phyloP scores from a whole-genome alignment of 345 rosid species.

The Jatropha curcas region DNA sequence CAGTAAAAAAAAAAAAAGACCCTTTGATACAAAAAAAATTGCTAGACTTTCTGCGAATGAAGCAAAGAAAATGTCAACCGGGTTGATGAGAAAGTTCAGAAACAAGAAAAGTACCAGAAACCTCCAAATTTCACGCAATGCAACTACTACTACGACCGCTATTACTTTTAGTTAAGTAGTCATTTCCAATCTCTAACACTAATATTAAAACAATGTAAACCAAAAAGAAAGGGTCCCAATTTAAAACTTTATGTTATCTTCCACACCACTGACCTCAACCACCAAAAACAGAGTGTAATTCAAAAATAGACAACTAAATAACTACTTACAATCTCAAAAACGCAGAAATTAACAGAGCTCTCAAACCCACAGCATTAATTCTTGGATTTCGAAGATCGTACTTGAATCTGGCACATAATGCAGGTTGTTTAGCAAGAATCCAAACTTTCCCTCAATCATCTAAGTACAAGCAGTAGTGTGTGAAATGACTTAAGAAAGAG shows the following conservation, averaged over 20 bases:
- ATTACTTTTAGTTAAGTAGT: constrained; percentile 22
- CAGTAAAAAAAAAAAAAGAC: not conserved
- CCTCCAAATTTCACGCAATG: constrained; percentile 17
- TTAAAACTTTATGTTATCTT: not conserved
- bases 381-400: not conserved
- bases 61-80: not conserved
- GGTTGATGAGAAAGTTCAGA: constrained; percentile 18
- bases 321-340: not conserved
- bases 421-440: constrained; percentile 8
- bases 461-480: not conserved
- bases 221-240: not conserved
- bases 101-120: not conserved
- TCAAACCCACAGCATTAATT: not conserved
- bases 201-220: not conserved
- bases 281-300: not conserved
- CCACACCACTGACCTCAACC: not conserved
- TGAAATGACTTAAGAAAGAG: not conserved
- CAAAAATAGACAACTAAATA: not conserved
- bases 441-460: not conserved
- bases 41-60: not conserved
- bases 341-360: not conserved
- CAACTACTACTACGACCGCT: not conserved
- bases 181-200: constrained; percentile 18
- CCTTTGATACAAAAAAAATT: not conserved
- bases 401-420: constrained; percentile 3